phyloP scores from a whole-genome alignment of 2,329 filamentous ascomycete species.

The Lachnellula occidentalis region DNA sequence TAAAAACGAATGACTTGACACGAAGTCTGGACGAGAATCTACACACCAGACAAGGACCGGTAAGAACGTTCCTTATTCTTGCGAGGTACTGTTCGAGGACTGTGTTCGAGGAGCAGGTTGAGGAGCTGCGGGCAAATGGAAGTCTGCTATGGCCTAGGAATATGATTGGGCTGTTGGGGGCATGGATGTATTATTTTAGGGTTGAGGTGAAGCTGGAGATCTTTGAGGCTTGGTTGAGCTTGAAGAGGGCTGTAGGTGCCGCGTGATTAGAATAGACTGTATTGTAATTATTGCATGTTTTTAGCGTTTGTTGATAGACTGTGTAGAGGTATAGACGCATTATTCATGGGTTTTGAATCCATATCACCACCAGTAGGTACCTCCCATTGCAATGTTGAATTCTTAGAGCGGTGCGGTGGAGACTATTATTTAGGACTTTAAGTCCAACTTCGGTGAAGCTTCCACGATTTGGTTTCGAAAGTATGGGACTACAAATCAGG shows the following conservation, averaged over 20 bases:
- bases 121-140: slow-evolving; percentile 47
- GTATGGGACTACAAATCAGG: too few species aligned
- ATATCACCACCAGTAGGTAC: too few species aligned
- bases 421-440: too few species aligned
- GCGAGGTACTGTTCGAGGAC: slow-evolving; percentile 63
- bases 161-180: slow-evolving; percentile 46
- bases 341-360: neutral
- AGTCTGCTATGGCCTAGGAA: slow-evolving; percentile 56
- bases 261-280: slow-evolving; percentile 1
- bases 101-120: slow-evolving; percentile 59
- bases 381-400: too few species aligned
- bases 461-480: too few species aligned
- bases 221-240: slow-evolving; percentile 56
- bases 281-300: neutral
- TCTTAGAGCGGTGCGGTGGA: too few species aligned
- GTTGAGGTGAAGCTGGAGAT: slow-evolving; percentile 58
- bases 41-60: slow-evolving; percentile 63
- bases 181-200: slow-evolving; percentile 53
- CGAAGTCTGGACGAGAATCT: slow-evolving; percentile 88
- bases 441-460: too few species aligned
- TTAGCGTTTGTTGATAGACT: neutral
- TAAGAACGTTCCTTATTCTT: slow-evolving; percentile 62
- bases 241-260: slow-evolving; percentile 43
- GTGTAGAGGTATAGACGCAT: slow-evolving; percentile 1
- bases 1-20: slow-evolving; percentile 97